phyloP scores from a whole-genome alignment of 306 rosid species.

The Gastrolobium villosum region DNA sequence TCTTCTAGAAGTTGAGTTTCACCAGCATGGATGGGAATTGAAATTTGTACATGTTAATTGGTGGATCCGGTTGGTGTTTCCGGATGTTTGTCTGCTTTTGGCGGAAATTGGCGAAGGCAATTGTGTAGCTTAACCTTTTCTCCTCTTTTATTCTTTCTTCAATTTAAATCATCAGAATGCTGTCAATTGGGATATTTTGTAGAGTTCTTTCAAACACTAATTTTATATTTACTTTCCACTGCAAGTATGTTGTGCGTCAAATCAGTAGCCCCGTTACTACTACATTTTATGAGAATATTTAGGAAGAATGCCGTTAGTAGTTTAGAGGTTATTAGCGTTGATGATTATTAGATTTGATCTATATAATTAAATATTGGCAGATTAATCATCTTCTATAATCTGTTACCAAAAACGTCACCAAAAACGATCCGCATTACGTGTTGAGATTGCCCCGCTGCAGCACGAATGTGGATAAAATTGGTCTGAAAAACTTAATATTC shows the following conservation, averaged over 20 bases:
- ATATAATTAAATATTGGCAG: too few relatives aligned
- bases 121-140: slow-evolving; percentile 42
- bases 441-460: too few relatives aligned
- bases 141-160: slow-evolving; percentile 21
- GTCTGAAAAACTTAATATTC: too few relatives aligned
- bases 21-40: slow-evolving; percentile 47
- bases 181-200: slow-evolving; percentile 32
- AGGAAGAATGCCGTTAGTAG: not conserved
- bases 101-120: slow-evolving; percentile 45
- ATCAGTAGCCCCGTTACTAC: not conserved
- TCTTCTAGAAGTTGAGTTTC: slow-evolving; percentile 51
- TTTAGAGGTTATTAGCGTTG: slow-evolving; percentile 10
- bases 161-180: slow-evolving; percentile 43
- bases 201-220: not conserved
- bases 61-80: slow-evolving; percentile 50
- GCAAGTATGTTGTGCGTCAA: not conserved
- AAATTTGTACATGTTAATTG: slow-evolving; percentile 52
- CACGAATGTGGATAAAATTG: too few relatives aligned
- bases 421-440: not conserved
- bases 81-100: slow-evolving; percentile 35
- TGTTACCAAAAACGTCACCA: not conserved
- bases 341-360: too few relatives aligned
- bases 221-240: not conserved
- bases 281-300: not conserved
- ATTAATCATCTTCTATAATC: not conserved